Conservation (phyloP, 495 filamentous ascomycete genomes). For the Elasticomyces elasticus region DNA sequence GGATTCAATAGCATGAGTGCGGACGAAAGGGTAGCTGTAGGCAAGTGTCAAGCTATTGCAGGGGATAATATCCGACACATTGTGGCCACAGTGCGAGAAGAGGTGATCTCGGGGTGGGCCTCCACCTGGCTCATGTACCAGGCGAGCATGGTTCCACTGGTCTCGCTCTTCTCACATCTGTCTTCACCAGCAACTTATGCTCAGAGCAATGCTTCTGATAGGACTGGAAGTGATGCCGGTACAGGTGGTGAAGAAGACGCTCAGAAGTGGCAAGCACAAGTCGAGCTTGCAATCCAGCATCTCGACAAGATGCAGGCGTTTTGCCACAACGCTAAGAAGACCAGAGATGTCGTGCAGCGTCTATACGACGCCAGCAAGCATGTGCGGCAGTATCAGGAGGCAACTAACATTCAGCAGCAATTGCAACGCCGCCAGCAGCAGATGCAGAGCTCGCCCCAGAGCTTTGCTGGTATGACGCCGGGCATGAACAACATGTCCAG, state of each 20-base stretch:
- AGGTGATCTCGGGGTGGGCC: conserved; percentile 73
- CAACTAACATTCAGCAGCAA: conserved; percentile 3
- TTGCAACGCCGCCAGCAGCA: conserved; percentile 9
- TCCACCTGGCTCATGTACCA: conserved; percentile 79
- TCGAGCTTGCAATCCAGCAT: conserved; percentile 57
- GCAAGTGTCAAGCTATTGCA: conserved; percentile 58
- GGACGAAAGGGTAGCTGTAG: conserved; percentile 61
- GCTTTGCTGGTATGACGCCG: not conserved
- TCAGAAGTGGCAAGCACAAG: conserved; percentile 38
- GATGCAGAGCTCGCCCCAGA: not conserved
- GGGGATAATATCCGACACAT: conserved; percentile 64
- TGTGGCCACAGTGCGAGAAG: conserved; percentile 52
- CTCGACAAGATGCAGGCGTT: conserved; percentile 61
- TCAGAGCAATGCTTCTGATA: not conserved
- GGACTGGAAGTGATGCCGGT: not conserved
- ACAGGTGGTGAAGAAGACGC: conserved; percentile 25
- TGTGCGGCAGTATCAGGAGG: conserved; percentile 7
- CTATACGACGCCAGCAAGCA: conserved; percentile 53
- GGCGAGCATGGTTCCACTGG: conserved; percentile 64
- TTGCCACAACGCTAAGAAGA: conserved; percentile 60
- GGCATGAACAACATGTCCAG: conserved; percentile 1
- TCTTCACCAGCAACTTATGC: conserved; percentile 3
- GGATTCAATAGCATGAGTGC: conserved; percentile 46
- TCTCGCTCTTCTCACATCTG: conserved; percentile 43
- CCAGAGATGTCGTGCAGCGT: conserved; percentile 55